Percentiles rank a stretch among this genome's conserved stretches.
Evolutionary conservation across 78 protist species (phyloP).

Genomic region (Dictyostelium purpureum): DNA sequence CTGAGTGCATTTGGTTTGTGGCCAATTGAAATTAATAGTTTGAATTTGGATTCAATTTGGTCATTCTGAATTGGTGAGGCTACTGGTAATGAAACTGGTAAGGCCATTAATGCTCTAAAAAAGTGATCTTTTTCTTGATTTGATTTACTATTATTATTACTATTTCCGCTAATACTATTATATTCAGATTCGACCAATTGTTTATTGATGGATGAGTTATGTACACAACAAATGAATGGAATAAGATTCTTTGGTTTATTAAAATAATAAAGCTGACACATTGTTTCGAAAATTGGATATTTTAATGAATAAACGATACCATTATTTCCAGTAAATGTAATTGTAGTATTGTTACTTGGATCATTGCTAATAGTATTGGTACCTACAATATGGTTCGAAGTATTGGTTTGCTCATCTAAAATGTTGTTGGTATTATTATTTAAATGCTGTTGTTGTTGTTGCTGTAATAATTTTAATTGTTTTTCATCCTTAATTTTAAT

Average conservation of each 20-base stretch:
- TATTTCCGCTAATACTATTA: neutral
- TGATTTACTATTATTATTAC: neutral
- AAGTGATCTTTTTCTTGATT: constrained; percentile 67
- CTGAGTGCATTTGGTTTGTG: constrained; percentile 70
- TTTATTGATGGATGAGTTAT: neutral
- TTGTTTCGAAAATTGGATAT: constrained; percentile 43
- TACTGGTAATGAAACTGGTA: constrained; percentile 20
- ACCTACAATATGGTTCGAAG: neutral
- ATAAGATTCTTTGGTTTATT: constrained; percentile 27
- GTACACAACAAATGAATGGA: constrained; percentile 43
- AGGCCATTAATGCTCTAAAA: constrained; percentile 16
- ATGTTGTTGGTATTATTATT: neutral
- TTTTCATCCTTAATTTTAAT: neutral
- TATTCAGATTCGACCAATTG: neutral
- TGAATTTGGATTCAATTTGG: constrained; percentile 37
- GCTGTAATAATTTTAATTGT: no score
- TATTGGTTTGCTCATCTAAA: neutral
- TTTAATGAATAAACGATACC: neutral
- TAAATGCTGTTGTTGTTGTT: neutral
- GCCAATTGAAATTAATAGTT: constrained; percentile 50
- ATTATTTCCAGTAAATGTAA: constrained; percentile 3
- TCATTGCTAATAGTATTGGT: neutral
- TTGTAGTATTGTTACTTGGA: neutral
- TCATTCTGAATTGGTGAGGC: neutral
- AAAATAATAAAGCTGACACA: constrained; percentile 50